Evolutionary conservation across 2,329 filamentous ascomycete species (phyloP).

Genomic region (Pestalotiopsis sp.): DNA sequence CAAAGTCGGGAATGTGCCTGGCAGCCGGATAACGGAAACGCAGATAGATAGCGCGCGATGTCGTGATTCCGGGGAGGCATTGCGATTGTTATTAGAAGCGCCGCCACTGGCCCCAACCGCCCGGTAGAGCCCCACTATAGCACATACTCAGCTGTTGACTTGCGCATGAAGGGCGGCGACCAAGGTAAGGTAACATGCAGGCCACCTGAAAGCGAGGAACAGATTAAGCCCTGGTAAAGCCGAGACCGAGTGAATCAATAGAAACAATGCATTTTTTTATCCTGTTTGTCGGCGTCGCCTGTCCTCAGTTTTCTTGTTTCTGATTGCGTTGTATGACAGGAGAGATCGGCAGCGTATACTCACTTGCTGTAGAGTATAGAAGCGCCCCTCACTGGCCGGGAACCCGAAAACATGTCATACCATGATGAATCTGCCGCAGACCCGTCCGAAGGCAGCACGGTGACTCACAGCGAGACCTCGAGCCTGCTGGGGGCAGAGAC

Average conservation of each 20-base stretch:
- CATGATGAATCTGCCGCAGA: not conserved
- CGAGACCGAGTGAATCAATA: too few relatives aligned
- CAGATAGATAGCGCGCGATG: slow-evolving; percentile 1
- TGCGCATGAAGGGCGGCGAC: not conserved
- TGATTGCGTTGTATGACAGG: too few relatives aligned
- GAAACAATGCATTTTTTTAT: too few relatives aligned
- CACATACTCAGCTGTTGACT: not conserved
- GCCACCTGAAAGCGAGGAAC: not conserved
- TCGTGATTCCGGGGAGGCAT: not conserved
- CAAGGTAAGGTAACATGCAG: not conserved
- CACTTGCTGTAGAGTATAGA: not conserved
- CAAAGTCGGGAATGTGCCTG: not conserved
- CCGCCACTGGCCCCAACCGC: not conserved
- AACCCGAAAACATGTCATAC: not conserved
- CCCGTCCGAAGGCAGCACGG: not conserved
- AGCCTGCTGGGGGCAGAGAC: not conserved
- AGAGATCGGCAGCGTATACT: not conserved
- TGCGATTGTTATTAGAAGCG: not conserved
- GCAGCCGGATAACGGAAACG: not conserved
- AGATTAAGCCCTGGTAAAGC: too few relatives aligned
- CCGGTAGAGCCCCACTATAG: not conserved
- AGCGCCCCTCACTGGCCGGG: too few relatives aligned
- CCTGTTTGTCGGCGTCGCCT: too few relatives aligned
- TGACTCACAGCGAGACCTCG: not conserved
- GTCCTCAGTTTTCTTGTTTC: too few relatives aligned